A percentile compares a stretch with the other conserved stretches of the same genome.
Evolutionary conservation across 495 filamentous ascomycete species (phyloP).

Genomic region (Neurospora discreta): DNA sequence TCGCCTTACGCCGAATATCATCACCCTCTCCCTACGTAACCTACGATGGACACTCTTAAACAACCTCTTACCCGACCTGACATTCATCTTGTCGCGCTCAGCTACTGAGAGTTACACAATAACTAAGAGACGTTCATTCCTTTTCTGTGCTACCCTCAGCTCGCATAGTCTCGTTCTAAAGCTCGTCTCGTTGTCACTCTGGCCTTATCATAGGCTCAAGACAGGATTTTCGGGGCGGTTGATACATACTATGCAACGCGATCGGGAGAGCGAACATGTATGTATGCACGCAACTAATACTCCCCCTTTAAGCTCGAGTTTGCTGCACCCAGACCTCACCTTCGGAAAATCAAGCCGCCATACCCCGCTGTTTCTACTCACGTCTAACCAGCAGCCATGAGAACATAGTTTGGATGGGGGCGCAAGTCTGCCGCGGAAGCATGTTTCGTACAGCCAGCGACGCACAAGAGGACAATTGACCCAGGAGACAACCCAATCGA

Average conservation of each 20-base stretch:
- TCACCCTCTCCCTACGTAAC: not conserved
- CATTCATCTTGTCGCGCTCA: not conserved
- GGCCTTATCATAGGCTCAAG: not conserved
- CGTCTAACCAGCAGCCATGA: not conserved
- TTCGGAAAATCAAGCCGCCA: not conserved
- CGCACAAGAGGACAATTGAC: constrained; percentile 11
- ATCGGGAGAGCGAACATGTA: constrained; percentile 11
- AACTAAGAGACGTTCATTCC: not conserved
- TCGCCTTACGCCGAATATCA: not conserved
- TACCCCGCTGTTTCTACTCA: not conserved
- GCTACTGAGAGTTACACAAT: not conserved
- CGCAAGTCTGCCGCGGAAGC: constrained; percentile 9
- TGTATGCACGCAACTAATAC: not conserved
- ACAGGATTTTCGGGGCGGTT: not conserved
- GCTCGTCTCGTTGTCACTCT: not conserved
- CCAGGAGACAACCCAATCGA: not conserved
- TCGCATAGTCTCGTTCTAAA: not conserved
- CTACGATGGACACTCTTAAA: not conserved
- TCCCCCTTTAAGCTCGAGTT: not conserved
- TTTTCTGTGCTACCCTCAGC: not conserved
- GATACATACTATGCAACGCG: not conserved
- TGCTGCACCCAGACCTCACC: not conserved
- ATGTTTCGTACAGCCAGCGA: constrained; percentile 12
- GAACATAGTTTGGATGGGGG: constrained; percentile 11
- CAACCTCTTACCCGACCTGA: not conserved